Conservation (phyloP, 306 rosid genomes). For the Phaseolus lunatus region DNA sequence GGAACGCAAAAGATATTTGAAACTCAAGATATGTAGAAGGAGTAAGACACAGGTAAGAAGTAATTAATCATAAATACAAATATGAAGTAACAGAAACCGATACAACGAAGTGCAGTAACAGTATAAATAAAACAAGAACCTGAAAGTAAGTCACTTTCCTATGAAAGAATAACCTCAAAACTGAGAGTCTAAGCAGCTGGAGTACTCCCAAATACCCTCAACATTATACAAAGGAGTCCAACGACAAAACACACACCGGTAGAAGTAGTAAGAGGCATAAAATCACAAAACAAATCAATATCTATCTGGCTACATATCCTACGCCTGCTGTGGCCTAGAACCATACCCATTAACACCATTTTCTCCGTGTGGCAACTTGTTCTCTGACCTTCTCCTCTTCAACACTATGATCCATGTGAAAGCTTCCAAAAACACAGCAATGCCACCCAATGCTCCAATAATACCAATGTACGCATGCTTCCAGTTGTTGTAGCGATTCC, state of each 20-base stretch:
- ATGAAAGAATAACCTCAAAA: conserved; percentile 55
- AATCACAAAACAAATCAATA: conserved; percentile 36
- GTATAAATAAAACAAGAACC: conserved; percentile 23
- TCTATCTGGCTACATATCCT: conserved; percentile 38
- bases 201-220: conserved; percentile 38
- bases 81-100: conserved; percentile 19
- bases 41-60: conserved; percentile 15
- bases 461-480: conserved; percentile 72
- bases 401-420: conserved; percentile 61
- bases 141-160: conserved; percentile 36
- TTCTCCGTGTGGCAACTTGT: conserved; percentile 44
- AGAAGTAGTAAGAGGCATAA: conserved; percentile 16
- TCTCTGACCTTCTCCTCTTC: conserved; percentile 54
- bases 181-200: conserved; percentile 38
- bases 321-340: conserved; percentile 49
- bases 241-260: conserved; percentile 9
- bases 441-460: conserved; percentile 66
- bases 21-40: not conserved
- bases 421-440: conserved; percentile 69
- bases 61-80: conserved; percentile 32
- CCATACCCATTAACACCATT: conserved; percentile 48
- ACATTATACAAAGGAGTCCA: conserved; percentile 47
- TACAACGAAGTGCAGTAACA: conserved; percentile 29
- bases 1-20: conserved; percentile 32
- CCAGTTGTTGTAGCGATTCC: conserved; percentile 63